Evolutionary conservation across 2,329 filamentous ascomycete species (phyloP), one percentile per base, ranked within the genome.

Genomic region (Aureobasidium namibiae): DNA sequence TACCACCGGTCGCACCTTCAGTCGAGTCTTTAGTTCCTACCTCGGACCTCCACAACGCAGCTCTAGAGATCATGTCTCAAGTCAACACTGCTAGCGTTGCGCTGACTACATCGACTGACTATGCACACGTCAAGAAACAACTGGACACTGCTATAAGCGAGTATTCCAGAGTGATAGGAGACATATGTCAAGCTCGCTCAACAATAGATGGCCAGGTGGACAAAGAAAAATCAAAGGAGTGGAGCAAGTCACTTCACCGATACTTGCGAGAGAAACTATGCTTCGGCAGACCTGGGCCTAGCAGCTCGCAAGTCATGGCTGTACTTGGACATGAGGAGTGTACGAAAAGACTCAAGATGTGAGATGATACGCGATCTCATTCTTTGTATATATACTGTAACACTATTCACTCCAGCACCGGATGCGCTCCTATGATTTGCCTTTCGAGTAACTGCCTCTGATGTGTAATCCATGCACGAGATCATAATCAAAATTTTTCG

Each of bases 201-300:
- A 16, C 59, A 45, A 9, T 10, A 46, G 54, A 45, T 11, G 26
- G 60, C 57, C 18, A 61, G 63, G 24, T 56, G 64, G 59, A 62
- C 1, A 62, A 64, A n/a, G 60, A 56, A 18, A 58, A 62, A 1
- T 44, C 54, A 7, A 66, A 67, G 45, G 61, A 63, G 9, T 66
- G 63, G 59, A 68, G 67, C 57, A 72, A 69, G 50, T 64, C 63
- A n/a, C 69, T 84, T 4, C 80, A 83, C 69, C 71, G 77, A 59
- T 83, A 81, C 65, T 70, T 86, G 56, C 76, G 83, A 54, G 80
- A 81, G 76, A 81, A 80, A 1, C 63, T 86, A 24, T 74, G 76
- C 2, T 80, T 75, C 41, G 80, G 80, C 2, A 72, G 72, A 21
- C 74, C 77, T 10, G 83, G 83, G 0, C 82, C 82, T 1, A 74